Evolutionary conservation across 495 filamentous ascomycete genomes (phyloP).

Genomic region (Thermochaetoides thermophila): DNA sequence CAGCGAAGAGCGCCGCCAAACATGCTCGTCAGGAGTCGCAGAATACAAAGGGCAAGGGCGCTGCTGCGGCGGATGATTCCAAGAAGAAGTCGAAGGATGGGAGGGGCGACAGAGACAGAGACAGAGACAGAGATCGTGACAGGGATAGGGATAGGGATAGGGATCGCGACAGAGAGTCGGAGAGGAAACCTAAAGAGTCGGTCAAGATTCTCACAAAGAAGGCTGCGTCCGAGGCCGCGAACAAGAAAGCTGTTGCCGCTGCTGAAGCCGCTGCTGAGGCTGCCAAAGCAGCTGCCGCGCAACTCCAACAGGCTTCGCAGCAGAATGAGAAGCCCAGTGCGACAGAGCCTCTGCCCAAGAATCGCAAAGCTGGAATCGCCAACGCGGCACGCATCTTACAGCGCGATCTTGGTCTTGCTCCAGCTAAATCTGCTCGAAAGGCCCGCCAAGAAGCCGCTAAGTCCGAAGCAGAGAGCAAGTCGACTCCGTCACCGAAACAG

Average conservation of each 20-base stretch:
- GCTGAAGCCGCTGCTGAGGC: constrained; percentile 36
- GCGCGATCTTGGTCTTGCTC: constrained; percentile 73
- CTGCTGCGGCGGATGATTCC: constrained; percentile 30
- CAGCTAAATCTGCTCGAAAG: constrained; percentile 40
- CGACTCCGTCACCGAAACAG: no score
- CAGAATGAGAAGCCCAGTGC: constrained; percentile 3
- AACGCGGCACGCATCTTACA: constrained; percentile 77
- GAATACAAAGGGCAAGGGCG: constrained; percentile 34
- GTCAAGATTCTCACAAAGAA: constrained; percentile 70
- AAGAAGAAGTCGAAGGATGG: constrained; percentile 31
- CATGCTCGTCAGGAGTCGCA: constrained; percentile 33
- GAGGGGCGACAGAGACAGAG: constrained; percentile 46
- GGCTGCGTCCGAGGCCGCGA: constrained; percentile 34
- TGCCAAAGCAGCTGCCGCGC: constrained; percentile 24
- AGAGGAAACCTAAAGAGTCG: constrained; percentile 48
- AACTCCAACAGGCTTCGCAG: constrained; percentile 14
- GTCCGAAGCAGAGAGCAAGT: constrained; percentile 21
- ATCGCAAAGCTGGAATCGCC: constrained; percentile 51
- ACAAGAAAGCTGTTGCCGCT: constrained; percentile 41
- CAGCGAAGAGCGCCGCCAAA: constrained; percentile 33
- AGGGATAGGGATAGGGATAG: no score
- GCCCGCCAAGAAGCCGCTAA: constrained; percentile 34
- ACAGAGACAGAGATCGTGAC: constrained; percentile 35
- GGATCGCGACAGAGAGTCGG: constrained; percentile 41
- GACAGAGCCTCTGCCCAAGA: constrained; percentile 25